These are phyloP conservation scores for Xylariaceae sp. DNA, from an alignment of 2,329 filamentous ascomycete species.

Conservation along the genomic window DNA sequence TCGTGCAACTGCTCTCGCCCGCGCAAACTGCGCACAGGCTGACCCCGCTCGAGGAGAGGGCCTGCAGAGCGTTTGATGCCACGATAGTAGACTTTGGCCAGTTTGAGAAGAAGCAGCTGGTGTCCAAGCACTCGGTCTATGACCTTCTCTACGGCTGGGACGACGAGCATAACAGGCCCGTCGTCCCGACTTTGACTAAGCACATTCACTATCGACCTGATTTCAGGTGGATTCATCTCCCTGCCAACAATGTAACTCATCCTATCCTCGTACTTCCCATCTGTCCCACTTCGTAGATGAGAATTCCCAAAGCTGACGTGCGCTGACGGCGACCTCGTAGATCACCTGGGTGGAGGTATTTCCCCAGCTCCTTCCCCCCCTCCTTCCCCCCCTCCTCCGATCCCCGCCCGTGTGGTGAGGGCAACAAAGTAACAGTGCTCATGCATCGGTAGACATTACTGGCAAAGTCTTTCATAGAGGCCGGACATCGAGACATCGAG, in stretches of 20 bases:
- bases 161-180: conserved; percentile 39
- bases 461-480: conserved; percentile 60
- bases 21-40: conserved; percentile 30
- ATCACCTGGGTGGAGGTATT: conserved; percentile 55
- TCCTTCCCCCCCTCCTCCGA: too few species aligned
- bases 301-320: too few species aligned
- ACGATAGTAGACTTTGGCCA: conserved; percentile 48
- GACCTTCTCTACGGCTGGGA: conserved; percentile 49
- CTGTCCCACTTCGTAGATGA: too few species aligned
- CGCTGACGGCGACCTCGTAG: conserved; percentile 30
- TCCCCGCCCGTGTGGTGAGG: too few species aligned
- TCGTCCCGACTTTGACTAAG: conserved; percentile 40
- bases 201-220: conserved; percentile 41
- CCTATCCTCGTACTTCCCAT: too few species aligned
- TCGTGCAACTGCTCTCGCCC: conserved; percentile 37
- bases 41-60: conserved; percentile 35
- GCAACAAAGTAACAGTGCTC: too few species aligned
- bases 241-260: conserved; percentile 44
- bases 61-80: conserved; percentile 44
- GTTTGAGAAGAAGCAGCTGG: conserved; percentile 38
- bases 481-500: conserved; percentile 55
- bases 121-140: conserved; percentile 43
- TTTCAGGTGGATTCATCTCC: conserved; percentile 49
- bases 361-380: too few species aligned
- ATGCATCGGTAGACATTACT: conserved; percentile 39